Percentiles rank a stretch among this genome's conserved stretches.
These are phyloP conservation scores for Cryphonectria naterciae DNA, from an alignment of 2,329 filamentous ascomycete genomes.

Conservation along the genomic window DNA sequence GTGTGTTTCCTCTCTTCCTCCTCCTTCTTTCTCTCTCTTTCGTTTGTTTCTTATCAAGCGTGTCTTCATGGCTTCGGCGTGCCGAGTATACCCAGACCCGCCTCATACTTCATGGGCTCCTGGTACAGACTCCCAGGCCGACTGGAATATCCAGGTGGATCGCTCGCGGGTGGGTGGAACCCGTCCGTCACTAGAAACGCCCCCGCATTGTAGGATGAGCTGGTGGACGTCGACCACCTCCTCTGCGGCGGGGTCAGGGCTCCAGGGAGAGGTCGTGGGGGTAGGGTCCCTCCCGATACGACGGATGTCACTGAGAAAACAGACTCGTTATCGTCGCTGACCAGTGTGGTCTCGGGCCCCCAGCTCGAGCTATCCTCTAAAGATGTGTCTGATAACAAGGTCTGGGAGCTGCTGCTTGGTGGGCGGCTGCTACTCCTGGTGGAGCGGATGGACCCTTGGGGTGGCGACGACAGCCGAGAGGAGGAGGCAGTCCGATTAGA, in stretches of 20 bases:
- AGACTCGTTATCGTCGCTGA: conserved; percentile 24
- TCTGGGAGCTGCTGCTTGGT: conserved; percentile 5
- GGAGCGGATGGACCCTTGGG: conserved; percentile 18
- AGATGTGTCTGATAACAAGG: background rate
- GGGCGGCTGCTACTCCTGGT: conserved; percentile 5
- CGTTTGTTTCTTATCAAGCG: background rate
- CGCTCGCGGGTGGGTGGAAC: conserved; percentile 3
- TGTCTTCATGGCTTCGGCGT: conserved; percentile 16
- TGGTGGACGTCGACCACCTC: conserved; percentile 30
- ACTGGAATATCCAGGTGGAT: conserved; percentile 17
- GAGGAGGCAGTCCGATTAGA: background rate
- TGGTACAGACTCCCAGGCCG: conserved; percentile 29
- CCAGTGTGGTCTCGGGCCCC: conserved; percentile 22
- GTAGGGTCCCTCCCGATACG: conserved; percentile 14
- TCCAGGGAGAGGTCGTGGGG: conserved; percentile 14
- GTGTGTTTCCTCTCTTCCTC: background rate
- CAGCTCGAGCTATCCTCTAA: conserved; percentile 13
- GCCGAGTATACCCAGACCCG: conserved; percentile 13
- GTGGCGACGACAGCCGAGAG: conserved; percentile 19
- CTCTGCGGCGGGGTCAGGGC: conserved; percentile 12
- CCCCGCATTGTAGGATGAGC: conserved; percentile 27
- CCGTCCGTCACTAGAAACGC: conserved; percentile 27
- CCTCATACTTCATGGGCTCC: conserved; percentile 28
- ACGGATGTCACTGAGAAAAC: conserved; percentile 16
- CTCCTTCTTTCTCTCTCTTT: background rate